Evolutionary conservation across 441 rosid species (phyloP).

Genomic region (Pelargonium fulgidum): DNA sequence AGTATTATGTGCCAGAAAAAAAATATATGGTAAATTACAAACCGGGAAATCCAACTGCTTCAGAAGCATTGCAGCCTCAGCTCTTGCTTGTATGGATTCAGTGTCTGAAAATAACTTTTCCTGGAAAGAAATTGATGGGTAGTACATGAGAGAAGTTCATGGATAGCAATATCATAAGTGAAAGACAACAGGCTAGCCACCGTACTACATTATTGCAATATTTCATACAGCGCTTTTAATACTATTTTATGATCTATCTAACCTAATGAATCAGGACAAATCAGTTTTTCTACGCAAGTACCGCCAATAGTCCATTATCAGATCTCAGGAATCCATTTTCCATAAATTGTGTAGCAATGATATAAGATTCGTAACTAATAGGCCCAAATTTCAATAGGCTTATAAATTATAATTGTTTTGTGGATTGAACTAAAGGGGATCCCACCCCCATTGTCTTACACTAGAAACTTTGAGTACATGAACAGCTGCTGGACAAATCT

Average conservation of each 20-base stretch:
- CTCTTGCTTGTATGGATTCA: constrained; percentile 91
- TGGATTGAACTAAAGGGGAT: background rate
- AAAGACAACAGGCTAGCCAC: background rate
- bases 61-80: constrained; percentile 95
- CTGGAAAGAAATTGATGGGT: constrained; percentile 35
- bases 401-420: background rate
- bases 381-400: background rate
- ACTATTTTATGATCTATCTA: background rate
- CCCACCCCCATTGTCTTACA: constrained; percentile 1
- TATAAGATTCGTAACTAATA: background rate
- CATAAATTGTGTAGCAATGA: background rate
- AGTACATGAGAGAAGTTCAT: constrained; percentile 17
- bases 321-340: constrained; percentile 8
- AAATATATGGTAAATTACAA: constrained; percentile 30
- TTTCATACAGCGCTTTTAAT: background rate
- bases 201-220: background rate
- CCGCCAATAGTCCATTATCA: background rate
- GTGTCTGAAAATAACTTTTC: constrained; percentile 82
- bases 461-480: background rate
- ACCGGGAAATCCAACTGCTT: constrained; percentile 92
- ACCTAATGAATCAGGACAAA: background rate
- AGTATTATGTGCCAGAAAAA: constrained; percentile 1
- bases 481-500: background rate
- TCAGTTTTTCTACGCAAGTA: background rate
- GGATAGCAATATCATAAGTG: constrained; percentile 4